Evolutionary conservation across 768 basidiomycete species (phyloP), one percentile per base, ranked within the genome.

Genomic region (Lactifluus piperatus): DNA sequence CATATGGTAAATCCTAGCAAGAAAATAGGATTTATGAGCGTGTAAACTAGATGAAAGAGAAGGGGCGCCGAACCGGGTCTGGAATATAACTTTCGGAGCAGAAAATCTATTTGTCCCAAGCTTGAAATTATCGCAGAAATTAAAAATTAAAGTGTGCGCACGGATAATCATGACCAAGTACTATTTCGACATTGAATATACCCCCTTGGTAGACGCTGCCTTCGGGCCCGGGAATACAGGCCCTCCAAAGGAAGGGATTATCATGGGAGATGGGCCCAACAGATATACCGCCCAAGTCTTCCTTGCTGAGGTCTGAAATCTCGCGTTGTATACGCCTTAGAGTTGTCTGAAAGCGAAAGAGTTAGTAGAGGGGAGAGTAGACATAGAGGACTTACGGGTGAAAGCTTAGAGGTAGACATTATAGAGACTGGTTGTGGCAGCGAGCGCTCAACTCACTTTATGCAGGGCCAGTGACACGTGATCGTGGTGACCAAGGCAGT

Each of bases 121-220:
- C 11, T 49, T 45, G 18, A 47, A 29, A 10, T 11, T 47, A 27
- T 29, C 48, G 11, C 16, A 30, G 27, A 13, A 48, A 16, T 57
- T 50, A 56, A 24, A 4, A 36, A 14, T 56, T 59, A 29, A 27
- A 36, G 10, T 30, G 45, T 4, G 62, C 84, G 62, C 67, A 91
- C 88, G 91, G 91, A 68, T 94, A 94, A 72, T 94, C 91, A 2
- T 72, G 63, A 2, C 83, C 79, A 14, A 94, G 76, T 8, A 72
- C 68, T 14, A 93, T 81, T 46, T 86, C 82, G 11, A 90, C 74
- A 37, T 82, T 71, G 66, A 90, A 92, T 16, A 85, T 71, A 1
- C 89, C 91, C 0, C 86, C 86, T 66, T 91, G 89, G 64, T 92
- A 93, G 0, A 85, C 78, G 60, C 88, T 90, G 18, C 87, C 90